Percentiles rank a stretch among this genome's conserved stretches.
Conservation (phyloP, 352 stramenopile species). For the Phytophthora hibernalis region DNA sequence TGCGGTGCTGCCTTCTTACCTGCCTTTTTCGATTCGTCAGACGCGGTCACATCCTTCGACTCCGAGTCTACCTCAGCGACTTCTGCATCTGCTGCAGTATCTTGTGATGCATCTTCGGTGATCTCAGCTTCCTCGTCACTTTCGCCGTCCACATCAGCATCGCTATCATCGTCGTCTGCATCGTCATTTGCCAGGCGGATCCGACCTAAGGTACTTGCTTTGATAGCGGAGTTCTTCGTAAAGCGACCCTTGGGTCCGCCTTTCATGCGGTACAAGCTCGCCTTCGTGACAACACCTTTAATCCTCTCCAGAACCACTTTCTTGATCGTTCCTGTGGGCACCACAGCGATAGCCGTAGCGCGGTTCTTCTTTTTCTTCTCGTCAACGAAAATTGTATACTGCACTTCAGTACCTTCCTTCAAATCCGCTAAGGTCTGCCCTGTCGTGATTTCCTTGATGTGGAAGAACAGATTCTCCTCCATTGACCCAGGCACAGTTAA, state of each 20-base stretch:
- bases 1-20: conserved; percentile 32
- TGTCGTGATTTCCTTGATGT: conserved; percentile 74
- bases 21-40: conserved; percentile 24
- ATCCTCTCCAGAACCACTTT: conserved; percentile 41
- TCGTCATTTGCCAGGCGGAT: conserved; percentile 48
- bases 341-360: conserved; percentile 51
- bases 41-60: conserved; percentile 8
- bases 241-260: conserved; percentile 39
- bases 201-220: conserved; percentile 60
- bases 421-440: conserved; percentile 61
- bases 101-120: conserved; percentile 20
- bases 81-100: conserved; percentile 22
- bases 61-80: conserved; percentile 5
- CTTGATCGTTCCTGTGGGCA: conserved; percentile 72
- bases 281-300: conserved; percentile 65
- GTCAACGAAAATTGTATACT: conserved; percentile 60
- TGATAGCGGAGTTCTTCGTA: conserved; percentile 46
- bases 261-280: conserved; percentile 67
- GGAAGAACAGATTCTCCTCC: conserved; percentile 82
- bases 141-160: conserved; percentile 32
- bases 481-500: conserved; percentile 38
- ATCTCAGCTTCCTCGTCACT: conserved; percentile 35
- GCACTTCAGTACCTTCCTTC: conserved; percentile 77
- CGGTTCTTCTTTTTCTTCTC: conserved; percentile 84
- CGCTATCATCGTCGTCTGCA: conserved; percentile 34